These are phyloP conservation scores for Acanthamoeba rhysodes DNA, from an alignment of 208 protist species.

Conservation along the genomic window DNA sequence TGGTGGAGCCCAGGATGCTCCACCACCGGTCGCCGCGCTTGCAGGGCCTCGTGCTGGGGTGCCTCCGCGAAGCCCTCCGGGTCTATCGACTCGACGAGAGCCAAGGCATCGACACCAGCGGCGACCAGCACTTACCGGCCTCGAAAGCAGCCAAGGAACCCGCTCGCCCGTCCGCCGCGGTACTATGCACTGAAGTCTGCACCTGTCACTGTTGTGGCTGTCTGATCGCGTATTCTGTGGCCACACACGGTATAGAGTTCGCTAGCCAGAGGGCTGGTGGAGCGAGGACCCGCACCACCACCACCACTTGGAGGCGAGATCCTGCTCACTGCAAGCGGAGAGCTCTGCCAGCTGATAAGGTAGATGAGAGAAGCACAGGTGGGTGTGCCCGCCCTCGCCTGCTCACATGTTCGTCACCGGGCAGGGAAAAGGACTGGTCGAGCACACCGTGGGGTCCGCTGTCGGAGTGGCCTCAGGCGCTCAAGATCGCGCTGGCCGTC, in stretches of 20 bases:
- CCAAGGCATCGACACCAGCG: not conserved
- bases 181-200: too few species aligned
- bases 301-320: not conserved
- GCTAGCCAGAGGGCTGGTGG: too few species aligned
- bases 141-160: not conserved
- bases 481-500: too few species aligned
- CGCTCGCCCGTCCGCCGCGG: too few species aligned
- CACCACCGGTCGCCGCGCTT: not conserved
- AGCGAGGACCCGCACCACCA: too few species aligned
- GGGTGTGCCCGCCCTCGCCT: too few species aligned
- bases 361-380: not conserved
- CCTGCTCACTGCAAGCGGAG: not conserved
- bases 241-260: not conserved
- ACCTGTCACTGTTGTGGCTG: too few species aligned
- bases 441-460: not conserved
- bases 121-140: too few species aligned
- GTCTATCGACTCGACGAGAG: not conserved
- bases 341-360: not conserved
- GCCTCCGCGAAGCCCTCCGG: not conserved
- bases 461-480: not conserved
- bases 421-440: slow-evolving; percentile 53
- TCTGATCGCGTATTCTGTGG: too few species aligned
- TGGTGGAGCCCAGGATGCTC: not conserved
- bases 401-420: not conserved
- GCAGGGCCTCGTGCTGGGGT: slow-evolving; percentile 19